Conservation (phyloP, 345 rosid genomes). For the Citrus glauca region DNA sequence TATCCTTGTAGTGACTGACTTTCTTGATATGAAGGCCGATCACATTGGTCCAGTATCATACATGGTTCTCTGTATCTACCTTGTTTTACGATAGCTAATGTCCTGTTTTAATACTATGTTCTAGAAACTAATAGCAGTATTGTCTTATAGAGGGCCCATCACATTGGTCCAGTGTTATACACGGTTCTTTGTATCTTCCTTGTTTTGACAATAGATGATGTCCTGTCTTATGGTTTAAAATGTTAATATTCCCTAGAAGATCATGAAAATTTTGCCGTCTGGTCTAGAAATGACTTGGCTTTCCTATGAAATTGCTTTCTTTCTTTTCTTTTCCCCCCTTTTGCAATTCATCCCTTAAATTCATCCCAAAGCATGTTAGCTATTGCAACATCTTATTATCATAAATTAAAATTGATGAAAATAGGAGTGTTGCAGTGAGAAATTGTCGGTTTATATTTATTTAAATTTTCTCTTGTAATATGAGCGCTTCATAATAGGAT, state of each 20-base stretch:
- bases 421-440: background rate
- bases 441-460: background rate
- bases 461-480: background rate
- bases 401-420: background rate
- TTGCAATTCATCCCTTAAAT: background rate
- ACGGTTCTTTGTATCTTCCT: background rate
- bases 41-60: no score
- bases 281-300: background rate
- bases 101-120: background rate
- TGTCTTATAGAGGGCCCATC: background rate
- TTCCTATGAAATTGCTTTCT: background rate
- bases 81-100: no score
- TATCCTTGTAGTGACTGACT: slow-evolving; percentile 8
- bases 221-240: background rate
- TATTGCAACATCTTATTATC: background rate
- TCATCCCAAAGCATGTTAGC: background rate
- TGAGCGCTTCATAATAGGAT: background rate
- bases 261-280: background rate
- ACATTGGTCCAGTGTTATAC: background rate
- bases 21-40: background rate
- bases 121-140: background rate
- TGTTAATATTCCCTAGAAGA: background rate
- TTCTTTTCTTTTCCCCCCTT: background rate
- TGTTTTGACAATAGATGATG: background rate
- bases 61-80: no score